Evolutionary conservation across 2,329 filamentous ascomycete species (phyloP).

Genomic region (Anisogramma anomala): DNA sequence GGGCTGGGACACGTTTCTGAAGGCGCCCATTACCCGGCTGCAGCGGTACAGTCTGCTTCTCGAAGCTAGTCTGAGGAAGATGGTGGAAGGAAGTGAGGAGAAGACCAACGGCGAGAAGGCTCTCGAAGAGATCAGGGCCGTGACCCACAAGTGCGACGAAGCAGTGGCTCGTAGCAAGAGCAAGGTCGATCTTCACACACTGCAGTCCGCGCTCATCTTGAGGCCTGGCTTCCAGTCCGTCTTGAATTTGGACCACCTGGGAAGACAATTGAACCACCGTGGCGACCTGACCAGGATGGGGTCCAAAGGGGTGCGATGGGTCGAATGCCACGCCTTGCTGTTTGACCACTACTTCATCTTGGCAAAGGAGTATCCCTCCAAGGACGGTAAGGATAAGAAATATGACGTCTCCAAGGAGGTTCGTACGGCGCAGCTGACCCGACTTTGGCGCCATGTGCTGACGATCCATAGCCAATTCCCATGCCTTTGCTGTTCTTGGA

Average conservation of each 20-base stretch:
- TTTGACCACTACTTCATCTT: constrained; percentile 96
- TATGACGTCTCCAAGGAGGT: constrained; percentile 91
- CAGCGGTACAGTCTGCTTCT: constrained; percentile 83
- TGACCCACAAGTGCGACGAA: constrained; percentile 81
- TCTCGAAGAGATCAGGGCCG: constrained; percentile 80
- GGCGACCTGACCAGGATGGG: constrained; percentile 85
- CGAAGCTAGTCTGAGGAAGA: constrained; percentile 72
- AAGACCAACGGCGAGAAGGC: constrained; percentile 74
- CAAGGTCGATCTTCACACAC: constrained; percentile 77
- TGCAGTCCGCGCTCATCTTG: constrained; percentile 72
- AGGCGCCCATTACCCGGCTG: constrained; percentile 81
- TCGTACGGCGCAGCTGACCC: not conserved
- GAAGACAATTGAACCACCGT: constrained; percentile 75
- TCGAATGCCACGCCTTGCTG: constrained; percentile 84
- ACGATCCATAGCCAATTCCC: constrained; percentile 58
- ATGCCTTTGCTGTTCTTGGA: constrained; percentile 94
- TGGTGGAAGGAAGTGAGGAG: constrained; percentile 74
- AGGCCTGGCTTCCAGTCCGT: constrained; percentile 81
- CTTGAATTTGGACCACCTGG: constrained; percentile 87
- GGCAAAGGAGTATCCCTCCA: constrained; percentile 64
- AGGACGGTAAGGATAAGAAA: constrained; percentile 61
- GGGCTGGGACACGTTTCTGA: constrained; percentile 89
- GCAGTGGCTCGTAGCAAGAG: constrained; percentile 88
- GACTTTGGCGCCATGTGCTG: constrained; percentile 15
- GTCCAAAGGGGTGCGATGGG: constrained; percentile 79